phyloP scores from a whole-genome alignment of 257 asterid species.

The Solanum paucissectum region DNA sequence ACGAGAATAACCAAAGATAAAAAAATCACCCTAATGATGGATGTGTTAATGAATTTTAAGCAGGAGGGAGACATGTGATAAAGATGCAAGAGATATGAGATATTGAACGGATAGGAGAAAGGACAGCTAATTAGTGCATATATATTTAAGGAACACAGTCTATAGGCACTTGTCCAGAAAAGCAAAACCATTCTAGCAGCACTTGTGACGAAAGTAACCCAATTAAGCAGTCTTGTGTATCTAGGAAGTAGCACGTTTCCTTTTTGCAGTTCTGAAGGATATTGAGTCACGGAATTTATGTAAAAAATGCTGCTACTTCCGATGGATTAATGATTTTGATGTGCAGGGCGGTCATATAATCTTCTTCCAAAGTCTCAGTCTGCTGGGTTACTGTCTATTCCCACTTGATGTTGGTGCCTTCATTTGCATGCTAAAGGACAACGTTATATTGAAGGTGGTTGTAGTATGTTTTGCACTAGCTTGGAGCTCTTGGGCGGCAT shows the following conservation, averaged over 20 bases:
- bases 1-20: background rate
- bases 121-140: background rate
- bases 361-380: conserved; percentile 95
- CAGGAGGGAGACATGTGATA: background rate
- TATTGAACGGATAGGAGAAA: background rate
- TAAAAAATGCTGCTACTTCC: background rate
- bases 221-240: background rate
- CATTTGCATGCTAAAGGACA: conserved; percentile 73
- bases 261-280: background rate
- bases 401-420: conserved; percentile 81
- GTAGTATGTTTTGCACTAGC: conserved; percentile 71
- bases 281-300: background rate
- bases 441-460: conserved; percentile 56
- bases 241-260: background rate
- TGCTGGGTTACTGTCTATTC: conserved; percentile 88
- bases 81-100: background rate
- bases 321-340: background rate
- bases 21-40: background rate
- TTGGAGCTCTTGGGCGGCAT: conserved; percentile 99
- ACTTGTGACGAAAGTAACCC: background rate
- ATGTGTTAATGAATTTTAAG: background rate
- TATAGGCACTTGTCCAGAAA: background rate
- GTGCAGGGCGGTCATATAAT: conserved; percentile 90
- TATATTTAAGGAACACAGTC: background rate
- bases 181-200: background rate